Conservation (phyloP, 108 stramenopile genomes). For the Asterionellopsis glacialis region DNA sequence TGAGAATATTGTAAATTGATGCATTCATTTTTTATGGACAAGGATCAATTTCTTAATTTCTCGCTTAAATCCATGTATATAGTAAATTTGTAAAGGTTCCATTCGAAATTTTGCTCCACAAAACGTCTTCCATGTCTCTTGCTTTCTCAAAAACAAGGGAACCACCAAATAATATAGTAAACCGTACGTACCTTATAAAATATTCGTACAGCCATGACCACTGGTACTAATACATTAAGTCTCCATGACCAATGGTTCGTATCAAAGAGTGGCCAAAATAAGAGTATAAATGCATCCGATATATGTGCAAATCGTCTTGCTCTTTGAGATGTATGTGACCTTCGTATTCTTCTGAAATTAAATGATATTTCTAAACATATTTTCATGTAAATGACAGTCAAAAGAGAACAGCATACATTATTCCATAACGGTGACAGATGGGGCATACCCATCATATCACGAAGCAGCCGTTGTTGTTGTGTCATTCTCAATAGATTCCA, state of each 20-base stretch:
- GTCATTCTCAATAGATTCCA: not conserved
- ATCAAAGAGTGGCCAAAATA: slow-evolving; percentile 63
- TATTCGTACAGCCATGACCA: slow-evolving; percentile 34
- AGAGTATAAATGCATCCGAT: slow-evolving; percentile 28
- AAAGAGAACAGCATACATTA: slow-evolving; percentile 33
- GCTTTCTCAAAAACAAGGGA: too few species aligned
- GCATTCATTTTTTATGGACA: too few species aligned
- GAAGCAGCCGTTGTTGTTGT: not conserved
- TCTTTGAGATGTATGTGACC: slow-evolving; percentile 20
- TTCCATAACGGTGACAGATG: slow-evolving; percentile 34
- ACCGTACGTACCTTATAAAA: slow-evolving; percentile 23
- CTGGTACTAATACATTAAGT: slow-evolving; percentile 56
- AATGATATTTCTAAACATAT: slow-evolving; percentile 26
- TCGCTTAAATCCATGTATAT: too few species aligned
- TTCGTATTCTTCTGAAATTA: slow-evolving; percentile 24
- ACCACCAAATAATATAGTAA: too few species aligned
- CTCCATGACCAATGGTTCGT: slow-evolving; percentile 55
- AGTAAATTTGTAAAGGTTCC: too few species aligned
- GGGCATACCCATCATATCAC: not conserved
- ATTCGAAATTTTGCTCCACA: too few species aligned
- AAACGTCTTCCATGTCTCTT: too few species aligned
- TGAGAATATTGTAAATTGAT: too few species aligned
- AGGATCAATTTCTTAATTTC: too few species aligned
- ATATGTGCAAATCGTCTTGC: slow-evolving; percentile 54
- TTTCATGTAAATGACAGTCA: slow-evolving; percentile 46